Conservation (phyloP, 2,329 filamentous ascomycete genomes). For the Coniochaeta sp. region DNA sequence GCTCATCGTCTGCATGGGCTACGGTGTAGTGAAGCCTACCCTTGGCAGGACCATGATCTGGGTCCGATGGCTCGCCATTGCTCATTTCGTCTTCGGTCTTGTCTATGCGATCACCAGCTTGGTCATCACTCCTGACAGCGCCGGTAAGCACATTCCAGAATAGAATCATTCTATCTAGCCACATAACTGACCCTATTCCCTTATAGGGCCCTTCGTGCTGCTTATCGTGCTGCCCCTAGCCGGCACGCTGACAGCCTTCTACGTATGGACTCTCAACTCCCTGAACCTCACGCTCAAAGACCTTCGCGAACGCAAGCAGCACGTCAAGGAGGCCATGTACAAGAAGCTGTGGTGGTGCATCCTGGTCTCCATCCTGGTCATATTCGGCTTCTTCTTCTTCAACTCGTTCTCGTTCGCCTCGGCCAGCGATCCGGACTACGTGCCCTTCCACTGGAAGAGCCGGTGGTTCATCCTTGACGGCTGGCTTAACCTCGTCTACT, state of each 20-base stretch:
- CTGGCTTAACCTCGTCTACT: conserved; percentile 94
- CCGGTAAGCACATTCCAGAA: conserved; percentile 38
- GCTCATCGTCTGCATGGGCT: conserved; percentile 98
- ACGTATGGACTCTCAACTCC: conserved; percentile 97
- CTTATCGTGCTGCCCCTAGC: conserved; percentile 90
- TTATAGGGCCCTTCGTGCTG: conserved; percentile 71
- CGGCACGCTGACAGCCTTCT: conserved; percentile 89
- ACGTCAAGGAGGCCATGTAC: conserved; percentile 92
- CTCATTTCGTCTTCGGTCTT: conserved; percentile 90
- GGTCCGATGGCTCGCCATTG: conserved; percentile 82
- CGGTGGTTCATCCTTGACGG: conserved; percentile 96
- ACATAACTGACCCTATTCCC: conserved; percentile 11
- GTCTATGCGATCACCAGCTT: conserved; percentile 89
- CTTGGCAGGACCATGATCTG: conserved; percentile 91
- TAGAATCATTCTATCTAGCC: background rate
- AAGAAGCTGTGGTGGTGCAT: conserved; percentile 99
- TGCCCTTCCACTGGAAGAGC: conserved; percentile 94
- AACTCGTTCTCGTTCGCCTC: conserved; percentile 95
- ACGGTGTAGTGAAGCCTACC: conserved; percentile 91
- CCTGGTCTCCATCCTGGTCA: conserved; percentile 82
- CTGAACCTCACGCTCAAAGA: conserved; percentile 94
- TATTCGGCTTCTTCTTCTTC: conserved; percentile 98
- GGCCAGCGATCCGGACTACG: conserved; percentile 75
- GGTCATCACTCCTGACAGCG: conserved; percentile 79
- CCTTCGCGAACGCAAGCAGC: conserved; percentile 87